A percentile compares a stretch with the other conserved stretches of the same genome.
Evolutionary conservation across 345 rosid genomes (phyloP).

Genomic region (Salix arbutifolia): DNA sequence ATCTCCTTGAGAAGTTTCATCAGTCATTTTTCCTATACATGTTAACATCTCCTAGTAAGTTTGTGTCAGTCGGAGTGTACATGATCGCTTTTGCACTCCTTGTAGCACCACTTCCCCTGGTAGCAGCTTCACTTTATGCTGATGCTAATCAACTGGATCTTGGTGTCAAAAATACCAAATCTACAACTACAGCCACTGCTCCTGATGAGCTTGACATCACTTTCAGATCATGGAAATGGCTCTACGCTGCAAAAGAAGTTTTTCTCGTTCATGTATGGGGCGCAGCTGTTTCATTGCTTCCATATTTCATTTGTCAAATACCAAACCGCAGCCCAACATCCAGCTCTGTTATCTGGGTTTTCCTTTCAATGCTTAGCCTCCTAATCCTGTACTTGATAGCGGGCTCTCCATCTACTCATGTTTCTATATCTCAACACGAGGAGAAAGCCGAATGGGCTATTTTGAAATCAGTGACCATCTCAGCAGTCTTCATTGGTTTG

Average conservation of each 20-base stretch:
- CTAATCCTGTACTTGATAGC: constrained; percentile 37
- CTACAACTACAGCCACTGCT: constrained; percentile 6
- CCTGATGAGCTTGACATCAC: constrained; percentile 20
- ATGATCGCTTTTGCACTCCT: constrained; percentile 93
- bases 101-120: constrained; percentile 82
- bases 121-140: constrained; percentile 76
- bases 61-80: constrained; percentile 92
- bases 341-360: constrained; percentile 54
- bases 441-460: constrained; percentile 54
- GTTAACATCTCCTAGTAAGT: constrained; percentile 74
- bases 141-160: constrained; percentile 39
- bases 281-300: constrained; percentile 57
- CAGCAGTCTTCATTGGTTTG: constrained; percentile 71
- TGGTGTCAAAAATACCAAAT: constrained; percentile 22
- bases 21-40: constrained; percentile 91
- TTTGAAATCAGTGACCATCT: constrained; percentile 79
- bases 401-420: constrained; percentile 40
- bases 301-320: constrained; percentile 56
- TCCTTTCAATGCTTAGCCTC: constrained; percentile 50
- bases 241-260: constrained; percentile 64
- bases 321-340: constrained; percentile 49
- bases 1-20: constrained; percentile 96
- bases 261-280: constrained; percentile 70
- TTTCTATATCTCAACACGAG: constrained; percentile 21
- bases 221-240: constrained; percentile 75